phyloP scores from a whole-genome alignment of 2,329 filamentous ascomycete species.

The Penicillium sclerotigenum region DNA sequence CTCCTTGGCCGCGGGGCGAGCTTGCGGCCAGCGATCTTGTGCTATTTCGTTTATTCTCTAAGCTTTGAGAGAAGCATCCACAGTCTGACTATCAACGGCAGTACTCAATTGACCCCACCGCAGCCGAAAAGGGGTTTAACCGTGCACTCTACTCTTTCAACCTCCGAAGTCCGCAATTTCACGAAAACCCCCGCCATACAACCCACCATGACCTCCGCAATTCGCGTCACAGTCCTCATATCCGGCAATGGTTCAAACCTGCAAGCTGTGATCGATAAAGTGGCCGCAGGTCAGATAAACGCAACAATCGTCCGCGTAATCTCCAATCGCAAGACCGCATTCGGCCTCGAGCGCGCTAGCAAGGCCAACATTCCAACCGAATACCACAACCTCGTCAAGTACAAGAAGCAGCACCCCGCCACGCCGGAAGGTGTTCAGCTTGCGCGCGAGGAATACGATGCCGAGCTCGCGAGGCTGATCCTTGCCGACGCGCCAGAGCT shows the following conservation, averaged over 20 bases:
- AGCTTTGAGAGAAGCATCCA: slow-evolving; percentile 1
- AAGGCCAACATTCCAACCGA: slow-evolving; percentile 65
- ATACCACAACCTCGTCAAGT: slow-evolving; percentile 77
- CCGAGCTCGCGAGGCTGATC: slow-evolving; percentile 67
- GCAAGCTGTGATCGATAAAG: slow-evolving; percentile 69
- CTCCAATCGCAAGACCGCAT: slow-evolving; percentile 62
- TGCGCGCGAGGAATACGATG: slow-evolving; percentile 68
- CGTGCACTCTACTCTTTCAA: background rate
- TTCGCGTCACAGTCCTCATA: slow-evolving; percentile 65
- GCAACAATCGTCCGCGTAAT: slow-evolving; percentile 62
- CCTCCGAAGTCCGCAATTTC: background rate
- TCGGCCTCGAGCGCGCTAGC: slow-evolving; percentile 60
- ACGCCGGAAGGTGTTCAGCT: slow-evolving; percentile 49
- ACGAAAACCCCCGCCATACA: slow-evolving; percentile 2
- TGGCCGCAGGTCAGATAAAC: slow-evolving; percentile 48
- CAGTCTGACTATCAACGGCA: background rate
- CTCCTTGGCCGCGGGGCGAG: background rate
- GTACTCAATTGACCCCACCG: slow-evolving; percentile 5
- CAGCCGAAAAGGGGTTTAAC: background rate
- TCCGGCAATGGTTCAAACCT: slow-evolving; percentile 75
- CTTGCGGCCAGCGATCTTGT: background rate
- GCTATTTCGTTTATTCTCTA: background rate
- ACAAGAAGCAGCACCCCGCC: slow-evolving; percentile 66
- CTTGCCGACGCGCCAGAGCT: slow-evolving; percentile 65
- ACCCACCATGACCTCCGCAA: slow-evolving; percentile 30